Evolutionary conservation across 2,329 filamentous ascomycete species (phyloP).

Genomic region (Diaporthe sp.): DNA sequence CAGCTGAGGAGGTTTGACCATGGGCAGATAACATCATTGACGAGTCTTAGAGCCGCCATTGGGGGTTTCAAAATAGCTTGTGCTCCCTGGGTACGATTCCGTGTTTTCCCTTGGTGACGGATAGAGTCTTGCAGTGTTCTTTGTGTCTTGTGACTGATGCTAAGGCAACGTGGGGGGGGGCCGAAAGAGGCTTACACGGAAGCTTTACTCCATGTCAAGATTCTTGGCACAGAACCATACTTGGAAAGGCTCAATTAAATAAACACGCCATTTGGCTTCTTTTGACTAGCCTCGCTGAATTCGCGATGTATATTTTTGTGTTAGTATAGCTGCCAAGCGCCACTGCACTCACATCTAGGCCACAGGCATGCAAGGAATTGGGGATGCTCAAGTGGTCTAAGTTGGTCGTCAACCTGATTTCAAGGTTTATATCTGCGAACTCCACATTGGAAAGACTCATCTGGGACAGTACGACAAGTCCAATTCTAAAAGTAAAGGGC

Average conservation of each 20-base stretch:
- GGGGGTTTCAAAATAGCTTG: neutral
- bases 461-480: neutral
- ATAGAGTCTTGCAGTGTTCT: neutral
- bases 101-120: neutral
- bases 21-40: too few relatives aligned
- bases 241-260: neutral
- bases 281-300: neutral
- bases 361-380: neutral
- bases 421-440: neutral
- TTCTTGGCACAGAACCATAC: neutral
- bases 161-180: neutral
- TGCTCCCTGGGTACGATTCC: neutral
- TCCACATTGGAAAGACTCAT: neutral
- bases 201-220: neutral
- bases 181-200: neutral
- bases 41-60: too few relatives aligned
- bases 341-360: too few relatives aligned
- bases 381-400: neutral
- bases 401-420: neutral
- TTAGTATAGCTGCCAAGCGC: neutral
- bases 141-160: neutral
- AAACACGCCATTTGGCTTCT: neutral
- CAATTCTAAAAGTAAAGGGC: neutral
- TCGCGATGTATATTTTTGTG: too few relatives aligned
- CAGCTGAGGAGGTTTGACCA: neutral